Evolutionary conservation across 1,284 basidiomycete species (phyloP).

Genomic region (Paramarasmius palmivorus): DNA sequence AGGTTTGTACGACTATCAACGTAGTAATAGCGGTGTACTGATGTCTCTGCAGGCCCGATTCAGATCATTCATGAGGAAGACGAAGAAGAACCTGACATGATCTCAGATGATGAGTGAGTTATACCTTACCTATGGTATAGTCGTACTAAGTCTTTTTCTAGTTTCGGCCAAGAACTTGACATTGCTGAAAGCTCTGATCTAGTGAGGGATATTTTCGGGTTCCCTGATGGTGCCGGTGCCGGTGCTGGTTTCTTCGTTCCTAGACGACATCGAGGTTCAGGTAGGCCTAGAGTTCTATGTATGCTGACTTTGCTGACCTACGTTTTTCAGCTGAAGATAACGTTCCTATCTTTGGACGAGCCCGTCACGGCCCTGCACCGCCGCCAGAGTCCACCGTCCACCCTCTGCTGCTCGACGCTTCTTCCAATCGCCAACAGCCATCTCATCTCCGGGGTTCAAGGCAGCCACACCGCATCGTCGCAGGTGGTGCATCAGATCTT

Average conservation of each 20-base stretch:
- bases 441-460: constrained; percentile 53
- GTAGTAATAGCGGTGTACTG: constrained; percentile 10
- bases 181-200: constrained; percentile 41
- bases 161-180: constrained; percentile 52
- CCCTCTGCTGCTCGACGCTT: constrained; percentile 76
- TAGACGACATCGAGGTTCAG: constrained; percentile 50
- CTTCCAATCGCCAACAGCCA: constrained; percentile 42
- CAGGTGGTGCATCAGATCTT: constrained; percentile 56
- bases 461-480: constrained; percentile 55
- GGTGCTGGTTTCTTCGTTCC: constrained; percentile 54
- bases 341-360: constrained; percentile 62
- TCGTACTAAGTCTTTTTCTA: constrained; percentile 19
- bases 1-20: constrained; percentile 24
- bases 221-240: constrained; percentile 48
- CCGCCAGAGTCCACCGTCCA: constrained; percentile 74
- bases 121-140: no score
- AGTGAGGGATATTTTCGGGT: constrained; percentile 52
- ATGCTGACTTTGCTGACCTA: background rate
- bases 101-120: constrained; percentile 69
- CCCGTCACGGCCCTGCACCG: constrained; percentile 47
- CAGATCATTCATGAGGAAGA: constrained; percentile 57
- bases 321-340: constrained; percentile 52
- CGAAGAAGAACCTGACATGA: constrained; percentile 65
- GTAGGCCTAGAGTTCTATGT: constrained; percentile 35
- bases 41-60: constrained; percentile 43